These are phyloP conservation scores for Aspergillus novofumigatus DNA, from an alignment of 2,329 filamentous ascomycete species.

Conservation along the genomic window DNA sequence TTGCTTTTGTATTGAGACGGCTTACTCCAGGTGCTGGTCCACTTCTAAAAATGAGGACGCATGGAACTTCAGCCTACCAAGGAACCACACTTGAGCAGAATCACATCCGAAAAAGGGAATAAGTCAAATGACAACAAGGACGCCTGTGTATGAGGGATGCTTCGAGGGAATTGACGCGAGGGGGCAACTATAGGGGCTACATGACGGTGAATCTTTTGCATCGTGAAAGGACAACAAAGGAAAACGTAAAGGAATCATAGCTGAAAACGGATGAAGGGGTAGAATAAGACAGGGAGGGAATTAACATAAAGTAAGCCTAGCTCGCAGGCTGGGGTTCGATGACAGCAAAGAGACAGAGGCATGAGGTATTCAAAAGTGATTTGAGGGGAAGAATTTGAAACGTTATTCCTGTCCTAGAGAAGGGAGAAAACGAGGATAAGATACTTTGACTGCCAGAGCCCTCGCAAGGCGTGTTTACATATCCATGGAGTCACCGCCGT, in stretches of 20 bases:
- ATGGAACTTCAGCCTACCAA: not conserved
- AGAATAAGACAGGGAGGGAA: slow-evolving; percentile 9
- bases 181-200: slow-evolving; percentile 33
- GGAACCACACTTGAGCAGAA: slow-evolving; percentile 2
- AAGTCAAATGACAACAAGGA: slow-evolving; percentile 32
- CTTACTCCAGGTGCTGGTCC: not conserved
- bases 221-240: slow-evolving; percentile 32
- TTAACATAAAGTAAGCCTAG: slow-evolving; percentile 15
- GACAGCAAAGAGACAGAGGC: not conserved
- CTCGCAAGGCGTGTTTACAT: slow-evolving; percentile 51
- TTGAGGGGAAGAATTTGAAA: slow-evolving; percentile 1
- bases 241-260: slow-evolving; percentile 15
- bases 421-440: not conserved
- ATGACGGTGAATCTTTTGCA: slow-evolving; percentile 48
- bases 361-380: not conserved
- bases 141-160: slow-evolving; percentile 41
- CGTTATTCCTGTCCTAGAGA: not conserved
- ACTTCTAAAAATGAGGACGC: not conserved
- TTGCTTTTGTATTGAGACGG: not conserved
- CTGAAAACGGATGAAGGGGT: slow-evolving; percentile 5
- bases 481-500: slow-evolving; percentile 68
- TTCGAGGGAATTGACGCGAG: slow-evolving; percentile 20
- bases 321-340: slow-evolving; percentile 1
- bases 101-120: slow-evolving; percentile 11
- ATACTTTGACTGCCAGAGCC: not conserved